These are phyloP conservation scores for Colletotrichum orbiculare DNA, from an alignment of 2,329 filamentous ascomycete genomes.

Conservation along the genomic window DNA sequence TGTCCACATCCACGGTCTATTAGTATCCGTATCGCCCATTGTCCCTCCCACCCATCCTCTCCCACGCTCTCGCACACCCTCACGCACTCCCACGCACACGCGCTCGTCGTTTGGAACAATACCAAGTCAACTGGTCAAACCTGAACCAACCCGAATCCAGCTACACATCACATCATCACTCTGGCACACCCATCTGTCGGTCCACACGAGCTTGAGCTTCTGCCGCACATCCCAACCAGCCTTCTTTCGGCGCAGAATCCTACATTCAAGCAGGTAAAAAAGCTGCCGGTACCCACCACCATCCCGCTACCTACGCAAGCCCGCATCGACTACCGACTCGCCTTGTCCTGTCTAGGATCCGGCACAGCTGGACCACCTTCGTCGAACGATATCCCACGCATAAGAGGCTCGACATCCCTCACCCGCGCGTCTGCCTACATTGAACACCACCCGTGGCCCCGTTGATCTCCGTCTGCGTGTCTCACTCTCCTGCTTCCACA, in stretches of 20 bases:
- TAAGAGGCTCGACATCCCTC: slow-evolving; percentile 33
- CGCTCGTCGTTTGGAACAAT: slow-evolving; percentile 23
- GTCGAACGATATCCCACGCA: slow-evolving; percentile 31
- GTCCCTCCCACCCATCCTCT: slow-evolving; percentile 25
- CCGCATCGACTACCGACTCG: slow-evolving; percentile 31
- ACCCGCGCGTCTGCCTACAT: slow-evolving; percentile 25
- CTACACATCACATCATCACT: slow-evolving; percentile 37
- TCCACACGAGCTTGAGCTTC: slow-evolving; percentile 11
- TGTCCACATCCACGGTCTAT: no score
- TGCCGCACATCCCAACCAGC: slow-evolving; percentile 27
- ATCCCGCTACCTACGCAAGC: slow-evolving; percentile 25
- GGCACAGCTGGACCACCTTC: slow-evolving; percentile 16
- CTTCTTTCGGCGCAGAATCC: slow-evolving; percentile 28
- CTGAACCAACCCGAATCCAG: slow-evolving; percentile 24
- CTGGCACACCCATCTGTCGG: slow-evolving; percentile 24
- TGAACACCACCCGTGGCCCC: neutral
- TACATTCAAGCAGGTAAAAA: slow-evolving; percentile 25
- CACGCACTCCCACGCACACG: slow-evolving; percentile 16
- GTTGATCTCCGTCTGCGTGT: slow-evolving; percentile 28
- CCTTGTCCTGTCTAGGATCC: slow-evolving; percentile 22
- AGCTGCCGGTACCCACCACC: slow-evolving; percentile 29
- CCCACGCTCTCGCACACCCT: slow-evolving; percentile 6
- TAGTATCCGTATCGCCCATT: neutral
- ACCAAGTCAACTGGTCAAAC: slow-evolving; percentile 31
- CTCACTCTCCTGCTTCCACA: slow-evolving; percentile 27